Evolutionary conservation across 331 rosid genomes (phyloP).

Genomic region (Quercus tomentella): DNA sequence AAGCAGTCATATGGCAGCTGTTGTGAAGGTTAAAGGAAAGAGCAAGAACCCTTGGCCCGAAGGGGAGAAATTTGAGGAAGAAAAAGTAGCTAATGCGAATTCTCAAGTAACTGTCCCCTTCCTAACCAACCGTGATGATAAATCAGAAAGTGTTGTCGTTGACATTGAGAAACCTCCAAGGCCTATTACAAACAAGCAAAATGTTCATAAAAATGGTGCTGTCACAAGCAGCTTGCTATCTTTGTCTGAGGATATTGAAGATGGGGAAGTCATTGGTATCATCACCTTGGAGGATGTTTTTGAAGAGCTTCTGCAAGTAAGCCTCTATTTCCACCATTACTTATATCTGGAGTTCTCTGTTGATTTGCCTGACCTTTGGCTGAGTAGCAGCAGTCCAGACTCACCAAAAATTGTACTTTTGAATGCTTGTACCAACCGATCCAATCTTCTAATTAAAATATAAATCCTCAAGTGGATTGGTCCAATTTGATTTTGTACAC

Average conservation of each 20-base stretch:
- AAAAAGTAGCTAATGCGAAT: constrained; percentile 21
- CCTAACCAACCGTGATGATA: constrained; percentile 45
- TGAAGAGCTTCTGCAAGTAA: constrained; percentile 91
- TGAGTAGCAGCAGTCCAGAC: not conserved
- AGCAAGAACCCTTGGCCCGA: constrained; percentile 42
- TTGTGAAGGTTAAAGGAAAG: constrained; percentile 69
- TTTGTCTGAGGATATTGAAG: constrained; percentile 62
- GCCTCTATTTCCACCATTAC: constrained; percentile 7
- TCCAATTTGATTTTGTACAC: not conserved
- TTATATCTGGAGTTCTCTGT: not conserved
- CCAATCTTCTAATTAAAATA: not conserved
- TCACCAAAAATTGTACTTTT: not conserved
- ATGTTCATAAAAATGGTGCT: constrained; percentile 18
- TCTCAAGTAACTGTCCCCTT: constrained; percentile 68
- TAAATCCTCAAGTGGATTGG: not conserved
- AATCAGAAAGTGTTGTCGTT: constrained; percentile 45
- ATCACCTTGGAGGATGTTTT: constrained; percentile 94
- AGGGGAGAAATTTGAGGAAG: constrained; percentile 45
- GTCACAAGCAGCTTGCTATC: constrained; percentile 31
- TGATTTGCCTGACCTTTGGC: not conserved
- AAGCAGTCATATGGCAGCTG: constrained; percentile 98
- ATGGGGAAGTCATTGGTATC: constrained; percentile 89
- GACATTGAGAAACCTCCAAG: constrained; percentile 60
- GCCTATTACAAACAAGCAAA: constrained; percentile 15
- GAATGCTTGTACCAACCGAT: not conserved